Base-by-base conservation (phyloP, 495 filamentous ascomycete genomes). In the Podospora comata region DNA sequence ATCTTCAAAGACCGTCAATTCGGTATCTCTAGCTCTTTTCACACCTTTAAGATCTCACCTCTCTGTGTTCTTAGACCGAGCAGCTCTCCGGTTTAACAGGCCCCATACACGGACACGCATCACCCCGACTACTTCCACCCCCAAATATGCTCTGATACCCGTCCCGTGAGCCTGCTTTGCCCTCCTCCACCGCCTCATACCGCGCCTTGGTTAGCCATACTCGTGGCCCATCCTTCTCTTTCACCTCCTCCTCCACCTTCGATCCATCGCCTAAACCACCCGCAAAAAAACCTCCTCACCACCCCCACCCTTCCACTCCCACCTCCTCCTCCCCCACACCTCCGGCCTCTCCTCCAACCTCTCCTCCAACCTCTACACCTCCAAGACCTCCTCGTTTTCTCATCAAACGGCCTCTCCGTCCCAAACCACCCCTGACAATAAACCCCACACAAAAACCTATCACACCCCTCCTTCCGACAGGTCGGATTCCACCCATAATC, bases 401-500 rank as follows among this genome's bases (percentile, higher is more conserved):
- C 70, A 16, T 77, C 72, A 39, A 81, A 80, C 4, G 68, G 71
- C 71, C 74, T 77, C 23, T 77, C 67, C 18, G 67, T 69, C 65
- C 73, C 72, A 7, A 76, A 76, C 26, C 79, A 80, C 44, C 74
- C 74, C 18, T 74, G 74, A 58, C 78, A 80, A 62, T 81, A 78
- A 23, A 81, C 15, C 6, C 73, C 73, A 48, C 79, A 81, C 48
- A 75, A 62, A 60, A 72, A 81, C 20, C 72, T 66, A 39, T 68
- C 64, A 57, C 79, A 80, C 19, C 67, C 73, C 9, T 68, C 57
- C 7, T 67, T 75, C 13, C 66, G 60, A 26, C 79, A 81, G 18
- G 76, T 74, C 5, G 79, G 74, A 19, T 77, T 77, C 79, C 78
- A 81, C 18, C 71, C 69, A 19, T 78, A 79, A 59, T 80, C 78